Percentiles rank a stretch among this genome's conserved stretches.
Conservation (phyloP, 331 rosid species). For the Prunus yedoensis region DNA sequence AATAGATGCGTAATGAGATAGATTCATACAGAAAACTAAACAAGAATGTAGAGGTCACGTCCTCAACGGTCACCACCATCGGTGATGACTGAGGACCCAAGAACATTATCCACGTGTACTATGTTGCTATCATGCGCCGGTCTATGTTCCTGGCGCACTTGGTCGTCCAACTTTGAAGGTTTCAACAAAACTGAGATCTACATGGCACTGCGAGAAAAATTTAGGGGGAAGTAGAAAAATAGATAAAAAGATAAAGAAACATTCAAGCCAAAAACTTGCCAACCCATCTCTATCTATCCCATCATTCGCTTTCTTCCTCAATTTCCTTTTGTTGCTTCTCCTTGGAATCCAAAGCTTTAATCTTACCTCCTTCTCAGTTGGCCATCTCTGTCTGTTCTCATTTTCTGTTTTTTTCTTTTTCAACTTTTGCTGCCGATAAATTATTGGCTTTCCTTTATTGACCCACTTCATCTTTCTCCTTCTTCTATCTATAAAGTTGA, state of each 20-base stretch:
- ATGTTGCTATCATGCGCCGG: slow-evolving; percentile 20
- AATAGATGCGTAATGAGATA: too few species aligned
- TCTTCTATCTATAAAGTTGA: not conserved
- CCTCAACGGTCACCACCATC: too few species aligned
- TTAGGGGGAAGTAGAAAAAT: not conserved
- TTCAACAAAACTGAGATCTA: slow-evolving; percentile 38
- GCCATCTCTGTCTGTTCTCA: not conserved
- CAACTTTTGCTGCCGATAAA: not conserved
- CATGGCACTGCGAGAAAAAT: slow-evolving; percentile 22
- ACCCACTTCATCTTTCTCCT: slow-evolving; percentile 13
- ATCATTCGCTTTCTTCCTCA: not conserved
- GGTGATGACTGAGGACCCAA: not conserved
- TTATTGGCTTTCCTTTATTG: slow-evolving; percentile 19
- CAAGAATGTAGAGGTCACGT: too few species aligned
- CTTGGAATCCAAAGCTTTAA: not conserved
- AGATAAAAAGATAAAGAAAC: slow-evolving; percentile 9
- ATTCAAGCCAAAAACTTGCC: not conserved
- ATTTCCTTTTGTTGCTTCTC: not conserved
- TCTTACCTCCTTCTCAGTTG: not conserved
- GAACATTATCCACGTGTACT: slow-evolving; percentile 22
- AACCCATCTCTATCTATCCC: not conserved
- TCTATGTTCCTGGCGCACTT: slow-evolving; percentile 10
- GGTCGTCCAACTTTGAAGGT: slow-evolving; percentile 41
- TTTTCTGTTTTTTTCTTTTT: not conserved
- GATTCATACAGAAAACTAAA: too few species aligned